Base-by-base conservation (phyloP, 1,284 basidiomycete species). In the Marasmius fiardii region DNA sequence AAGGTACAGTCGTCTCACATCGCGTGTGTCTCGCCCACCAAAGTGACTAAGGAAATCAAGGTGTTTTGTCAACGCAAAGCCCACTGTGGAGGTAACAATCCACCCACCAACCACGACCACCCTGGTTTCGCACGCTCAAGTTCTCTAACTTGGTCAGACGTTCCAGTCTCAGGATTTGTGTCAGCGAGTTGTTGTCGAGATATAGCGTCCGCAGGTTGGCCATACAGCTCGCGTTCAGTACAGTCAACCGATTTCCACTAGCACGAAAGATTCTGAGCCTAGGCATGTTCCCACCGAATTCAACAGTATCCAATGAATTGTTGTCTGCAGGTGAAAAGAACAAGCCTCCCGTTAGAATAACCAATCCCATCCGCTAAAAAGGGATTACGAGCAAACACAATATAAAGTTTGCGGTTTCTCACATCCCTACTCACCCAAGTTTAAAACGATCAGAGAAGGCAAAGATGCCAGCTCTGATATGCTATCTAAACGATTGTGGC, bases 1-100 rank as follows among this genome's bases (percentile, higher is more conserved):
- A 52, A 98, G 81, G 77, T 98, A 99, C 64, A 99, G 75, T 48
- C 96, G 83, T 74, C 95, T 95, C 62, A 94, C 85, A 73, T 95
- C 91, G 65, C 92, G 85, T 64, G 97, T 80, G 69, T 94, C 88
- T 58, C 83, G 81, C 58, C 83, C 82, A 61, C 83, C 77, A 60
- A 88, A 68, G 59, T 74, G 75, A 64, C 85, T 86, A 43, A 49
- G 60, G 58, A n/a, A n/a, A 54, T 11, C 24, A 61, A 54, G 54
- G 57, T 60, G 48, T 51, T 45, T 55, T 53, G 56, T 56, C 50
- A 58, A 34, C 39, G 37, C 39, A 54, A 26, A 57, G 54, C 60
- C 61, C 54, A 65, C 39, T 56, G 58, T 59, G 61, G 50, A 54
- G 56, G 39, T 52, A 53, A n/a, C 52, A 53, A 58, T 8, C 10